phyloP scores from a whole-genome alignment of 2,329 filamentous ascomycete genomes.

The Ophiocordyceps unilateralis region DNA sequence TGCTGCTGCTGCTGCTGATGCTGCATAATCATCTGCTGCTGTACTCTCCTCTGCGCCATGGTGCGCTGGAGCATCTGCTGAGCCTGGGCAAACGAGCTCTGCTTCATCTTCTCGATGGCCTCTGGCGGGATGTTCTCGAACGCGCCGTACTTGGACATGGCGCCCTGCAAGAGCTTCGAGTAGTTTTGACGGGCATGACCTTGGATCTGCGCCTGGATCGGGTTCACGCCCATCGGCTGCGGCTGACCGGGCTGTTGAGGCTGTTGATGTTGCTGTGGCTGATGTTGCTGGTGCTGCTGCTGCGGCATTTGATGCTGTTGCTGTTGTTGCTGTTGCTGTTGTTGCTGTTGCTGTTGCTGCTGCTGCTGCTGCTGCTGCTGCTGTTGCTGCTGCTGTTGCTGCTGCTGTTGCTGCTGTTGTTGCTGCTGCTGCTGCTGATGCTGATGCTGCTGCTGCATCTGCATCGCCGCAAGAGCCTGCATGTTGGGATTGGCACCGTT shows the following conservation, averaged over 20 bases:
- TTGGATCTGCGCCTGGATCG: slow-evolving; percentile 16
- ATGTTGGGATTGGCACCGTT: slow-evolving; percentile 21
- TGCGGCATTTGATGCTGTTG: slow-evolving; percentile 14
- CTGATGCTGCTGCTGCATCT: slow-evolving; percentile 14
- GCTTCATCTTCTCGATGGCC: slow-evolving; percentile 25
- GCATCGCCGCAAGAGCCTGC: slow-evolving; percentile 21
- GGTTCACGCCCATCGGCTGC: slow-evolving; percentile 11
- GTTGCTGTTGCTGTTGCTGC: slow-evolving; percentile 13
- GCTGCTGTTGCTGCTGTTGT: slow-evolving; percentile 14
- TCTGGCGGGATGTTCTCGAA: slow-evolving; percentile 29
- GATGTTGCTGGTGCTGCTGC: slow-evolving; percentile 10
- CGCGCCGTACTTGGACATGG: slow-evolving; percentile 21
- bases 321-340: slow-evolving; percentile 11
- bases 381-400: slow-evolving; percentile 12
- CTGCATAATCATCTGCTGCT: slow-evolving; percentile 18
- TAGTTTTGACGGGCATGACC: slow-evolving; percentile 20
- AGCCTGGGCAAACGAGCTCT: slow-evolving; percentile 21
- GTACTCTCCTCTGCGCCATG: slow-evolving; percentile 14
- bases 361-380: slow-evolving; percentile 11
- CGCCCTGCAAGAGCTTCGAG: slow-evolving; percentile 16
- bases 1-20: slow-evolving; percentile 17
- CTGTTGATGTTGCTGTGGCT: slow-evolving; percentile 13
- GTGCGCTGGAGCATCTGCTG: slow-evolving; percentile 15
- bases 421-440: slow-evolving; percentile 18
- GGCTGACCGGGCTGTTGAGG: slow-evolving; percentile 13